These are phyloP conservation scores for Cadophora luteo-olivacea DNA, from an alignment of 2,329 filamentous ascomycete genomes.

Conservation along the genomic window DNA sequence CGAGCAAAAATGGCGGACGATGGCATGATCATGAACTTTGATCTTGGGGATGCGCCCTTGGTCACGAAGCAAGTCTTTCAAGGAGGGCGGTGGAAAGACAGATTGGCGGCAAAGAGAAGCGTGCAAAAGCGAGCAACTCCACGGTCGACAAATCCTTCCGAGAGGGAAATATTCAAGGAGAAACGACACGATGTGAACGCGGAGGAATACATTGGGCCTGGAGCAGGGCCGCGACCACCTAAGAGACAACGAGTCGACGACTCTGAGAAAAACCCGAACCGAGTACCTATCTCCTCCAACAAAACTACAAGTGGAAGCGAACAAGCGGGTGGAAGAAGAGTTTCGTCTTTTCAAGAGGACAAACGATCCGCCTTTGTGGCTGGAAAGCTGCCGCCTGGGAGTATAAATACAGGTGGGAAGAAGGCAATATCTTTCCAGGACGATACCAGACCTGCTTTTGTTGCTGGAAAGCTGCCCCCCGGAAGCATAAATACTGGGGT, in stretches of 20 bases:
- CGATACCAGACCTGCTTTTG: slow-evolving; percentile 30
- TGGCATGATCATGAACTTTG: slow-evolving; percentile 94
- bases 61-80: slow-evolving; percentile 72
- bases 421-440: slow-evolving; percentile 22
- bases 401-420: slow-evolving; percentile 36
- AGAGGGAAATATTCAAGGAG: slow-evolving; percentile 41
- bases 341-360: slow-evolving; percentile 33
- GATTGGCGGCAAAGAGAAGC: slow-evolving; percentile 78
- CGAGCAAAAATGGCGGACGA: slow-evolving; percentile 79
- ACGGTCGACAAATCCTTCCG: slow-evolving; percentile 29
- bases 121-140: slow-evolving; percentile 49
- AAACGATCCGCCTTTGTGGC: slow-evolving; percentile 43
- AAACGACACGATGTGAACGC: slow-evolving; percentile 33
- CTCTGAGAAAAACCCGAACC: slow-evolving; percentile 31
- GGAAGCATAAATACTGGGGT: slow-evolving; percentile 40
- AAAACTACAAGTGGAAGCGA: slow-evolving; percentile 48
- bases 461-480: slow-evolving; percentile 37
- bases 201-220: slow-evolving; percentile 45
- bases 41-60: slow-evolving; percentile 71
- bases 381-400: slow-evolving; percentile 47
- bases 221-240: slow-evolving; percentile 36
- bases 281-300: slow-evolving; percentile 41
- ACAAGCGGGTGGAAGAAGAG: slow-evolving; percentile 38
- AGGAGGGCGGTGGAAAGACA: slow-evolving; percentile 92
- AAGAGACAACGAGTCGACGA: slow-evolving; percentile 55